Percentiles rank a stretch among this genome's conserved stretches.
Conservation (phyloP, 2,329 filamentous ascomycete species). For the Aspergillus amoenus region DNA sequence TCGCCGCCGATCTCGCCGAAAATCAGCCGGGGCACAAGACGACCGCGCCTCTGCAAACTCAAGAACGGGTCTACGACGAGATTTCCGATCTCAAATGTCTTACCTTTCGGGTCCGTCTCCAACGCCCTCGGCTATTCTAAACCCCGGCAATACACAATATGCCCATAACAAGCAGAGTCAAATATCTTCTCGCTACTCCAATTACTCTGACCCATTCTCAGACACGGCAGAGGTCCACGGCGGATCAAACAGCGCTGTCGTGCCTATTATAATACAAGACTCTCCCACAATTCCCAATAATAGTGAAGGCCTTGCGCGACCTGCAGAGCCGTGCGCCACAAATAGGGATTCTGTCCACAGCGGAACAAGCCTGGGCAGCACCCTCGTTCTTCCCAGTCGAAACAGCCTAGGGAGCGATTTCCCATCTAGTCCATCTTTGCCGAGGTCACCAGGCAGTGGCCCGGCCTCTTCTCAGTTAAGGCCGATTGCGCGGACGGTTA, state of each 20-base stretch:
- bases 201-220: constrained; percentile 17
- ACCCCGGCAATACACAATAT: not conserved
- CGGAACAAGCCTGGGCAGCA: constrained; percentile 27
- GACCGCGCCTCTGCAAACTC: constrained; percentile 16
- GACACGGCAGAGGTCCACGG: constrained; percentile 9
- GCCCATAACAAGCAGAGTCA: not conserved
- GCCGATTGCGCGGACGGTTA: constrained; percentile 13
- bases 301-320: not conserved
- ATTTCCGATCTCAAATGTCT: constrained; percentile 13
- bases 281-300: not conserved
- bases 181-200: not conserved
- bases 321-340: not conserved
- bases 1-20: constrained; percentile 18
- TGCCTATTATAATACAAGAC: too few relatives aligned
- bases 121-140: constrained; percentile 10
- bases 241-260: not conserved
- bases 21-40: constrained; percentile 6
- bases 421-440: constrained; percentile 8
- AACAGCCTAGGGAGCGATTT: constrained; percentile 23
- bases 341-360: constrained; percentile 17
- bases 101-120: constrained; percentile 12
- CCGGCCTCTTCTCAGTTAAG: constrained; percentile 1
- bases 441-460: constrained; percentile 6
- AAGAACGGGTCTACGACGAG: constrained; percentile 18
- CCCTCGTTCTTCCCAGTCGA: constrained; percentile 28